Conservation (phyloP, 192 early-diverging fungal genomes). For the Dispira parvispora region DNA sequence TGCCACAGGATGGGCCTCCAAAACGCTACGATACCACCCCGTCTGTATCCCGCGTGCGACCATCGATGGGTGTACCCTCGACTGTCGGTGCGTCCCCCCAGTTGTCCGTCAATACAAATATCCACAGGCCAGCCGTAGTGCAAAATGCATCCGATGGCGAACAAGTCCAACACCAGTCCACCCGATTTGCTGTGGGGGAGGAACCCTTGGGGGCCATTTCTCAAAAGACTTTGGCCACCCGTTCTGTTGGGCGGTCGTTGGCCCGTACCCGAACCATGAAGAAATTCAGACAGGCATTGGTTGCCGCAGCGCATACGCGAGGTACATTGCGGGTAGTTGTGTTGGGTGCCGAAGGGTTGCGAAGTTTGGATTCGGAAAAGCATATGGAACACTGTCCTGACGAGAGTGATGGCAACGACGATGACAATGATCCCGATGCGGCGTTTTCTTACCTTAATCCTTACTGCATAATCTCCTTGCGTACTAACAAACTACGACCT, state of each 20-base stretch:
- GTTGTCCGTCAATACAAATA: no score
- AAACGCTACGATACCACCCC: no score
- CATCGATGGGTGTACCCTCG: no score
- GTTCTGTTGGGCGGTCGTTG: not conserved
- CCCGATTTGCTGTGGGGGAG: no score
- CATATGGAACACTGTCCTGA: not conserved
- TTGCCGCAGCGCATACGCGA: not conserved
- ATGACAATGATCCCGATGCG: not conserved
- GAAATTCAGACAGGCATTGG: not conserved
- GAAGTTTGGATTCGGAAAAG: not conserved
- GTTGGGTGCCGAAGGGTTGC: conserved; percentile 1
- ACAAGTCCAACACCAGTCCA: no score
- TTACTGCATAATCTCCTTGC: conserved; percentile 1
- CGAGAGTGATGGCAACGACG: not conserved
- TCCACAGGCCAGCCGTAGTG: no score
- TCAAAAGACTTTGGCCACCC: not conserved
- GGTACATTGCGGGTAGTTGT: conserved; percentile 6
- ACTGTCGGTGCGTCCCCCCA: no score
- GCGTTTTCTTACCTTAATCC: conserved; percentile 7
- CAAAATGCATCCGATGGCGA: no score
- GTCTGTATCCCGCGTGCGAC: no score
- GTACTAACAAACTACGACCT: not conserved
- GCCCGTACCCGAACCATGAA: not conserved
- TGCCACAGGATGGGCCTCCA: no score
- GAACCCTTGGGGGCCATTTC: no score